Percentiles rank a stretch among this genome's conserved stretches.
These are phyloP conservation scores for Pleurostoma richardsiae DNA, from an alignment of 2,329 filamentous ascomycete species.

Conservation along the genomic window DNA sequence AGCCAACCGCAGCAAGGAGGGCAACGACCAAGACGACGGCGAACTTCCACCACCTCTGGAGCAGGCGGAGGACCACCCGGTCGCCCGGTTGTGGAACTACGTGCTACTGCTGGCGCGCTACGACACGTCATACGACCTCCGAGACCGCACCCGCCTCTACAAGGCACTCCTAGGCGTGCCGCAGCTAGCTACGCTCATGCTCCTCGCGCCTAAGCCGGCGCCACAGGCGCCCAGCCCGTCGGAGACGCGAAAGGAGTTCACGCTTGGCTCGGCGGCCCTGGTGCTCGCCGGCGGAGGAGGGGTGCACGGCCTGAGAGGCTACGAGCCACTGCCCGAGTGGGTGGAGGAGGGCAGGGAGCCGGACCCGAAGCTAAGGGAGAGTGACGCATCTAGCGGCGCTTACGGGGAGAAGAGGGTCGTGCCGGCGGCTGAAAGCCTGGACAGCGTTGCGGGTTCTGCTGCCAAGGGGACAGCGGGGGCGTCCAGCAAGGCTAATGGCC, in stretches of 20 bases:
- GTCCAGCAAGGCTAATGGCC: constrained; percentile 43
- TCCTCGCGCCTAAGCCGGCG: constrained; percentile 90
- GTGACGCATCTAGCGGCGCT: constrained; percentile 31
- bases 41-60: constrained; percentile 21
- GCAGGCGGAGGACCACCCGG: constrained; percentile 56
- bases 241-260: constrained; percentile 71
- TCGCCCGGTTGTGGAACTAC: constrained; percentile 79
- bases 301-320: constrained; percentile 70
- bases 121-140: constrained; percentile 90
- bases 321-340: constrained; percentile 78
- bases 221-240: constrained; percentile 88
- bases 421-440: constrained; percentile 60
- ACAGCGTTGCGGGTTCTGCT: constrained; percentile 40
- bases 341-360: constrained; percentile 77
- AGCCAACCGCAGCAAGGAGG: constrained; percentile 34
- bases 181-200: constrained; percentile 83
- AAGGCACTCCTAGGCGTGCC: constrained; percentile 76
- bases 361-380: constrained; percentile 65
- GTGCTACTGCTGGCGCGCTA: constrained; percentile 81
- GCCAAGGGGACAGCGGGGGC: constrained; percentile 10
- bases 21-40: constrained; percentile 23
- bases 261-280: constrained; percentile 79
- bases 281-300: constrained; percentile 75
- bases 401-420: constrained; percentile 37
- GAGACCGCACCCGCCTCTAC: constrained; percentile 86